A percentile compares a stretch with the other conserved stretches of the same genome.
Evolutionary conservation across 306 rosid genomes (phyloP).

Genomic region (Herpetospermum pedunculosum): DNA sequence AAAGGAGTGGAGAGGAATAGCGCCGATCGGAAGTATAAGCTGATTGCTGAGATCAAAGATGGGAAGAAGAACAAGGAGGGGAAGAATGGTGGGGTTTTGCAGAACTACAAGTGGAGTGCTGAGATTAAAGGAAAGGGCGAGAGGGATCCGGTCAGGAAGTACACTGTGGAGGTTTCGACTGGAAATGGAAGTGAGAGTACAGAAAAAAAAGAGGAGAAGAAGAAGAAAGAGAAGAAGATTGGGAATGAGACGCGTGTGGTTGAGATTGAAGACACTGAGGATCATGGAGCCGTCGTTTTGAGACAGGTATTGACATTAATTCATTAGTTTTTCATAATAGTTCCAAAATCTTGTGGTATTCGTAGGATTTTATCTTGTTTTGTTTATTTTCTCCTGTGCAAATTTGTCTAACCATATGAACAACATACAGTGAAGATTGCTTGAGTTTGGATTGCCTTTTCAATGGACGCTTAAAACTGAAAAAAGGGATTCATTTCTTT

Average conservation of each 20-base stretch:
- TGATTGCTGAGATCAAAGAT: conserved; percentile 53
- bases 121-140: conserved; percentile 65
- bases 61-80: conserved; percentile 32
- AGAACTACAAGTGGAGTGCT: conserved; percentile 66
- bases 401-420: background rate
- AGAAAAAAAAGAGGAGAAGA: conserved; percentile 22
- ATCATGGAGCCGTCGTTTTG: conserved; percentile 50
- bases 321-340: background rate
- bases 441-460: background rate
- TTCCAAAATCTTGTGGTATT: background rate
- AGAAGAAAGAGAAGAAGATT: conserved; percentile 28
- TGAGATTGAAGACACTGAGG: conserved; percentile 63
- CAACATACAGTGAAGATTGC: background rate
- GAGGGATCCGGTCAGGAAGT: conserved; percentile 40
- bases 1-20: conserved; percentile 41
- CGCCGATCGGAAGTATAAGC: conserved; percentile 61
- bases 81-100: conserved; percentile 14
- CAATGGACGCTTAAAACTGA: background rate
- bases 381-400: background rate
- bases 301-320: conserved; percentile 44
- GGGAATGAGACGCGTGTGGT: conserved; percentile 43
- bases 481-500: background rate
- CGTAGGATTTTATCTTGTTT: background rate
- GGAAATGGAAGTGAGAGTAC: conserved; percentile 19
- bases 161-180: conserved; percentile 40